Conservation (phyloP, 2,329 filamentous ascomycete genomes). For the Scleromitrula shiraiana region DNA sequence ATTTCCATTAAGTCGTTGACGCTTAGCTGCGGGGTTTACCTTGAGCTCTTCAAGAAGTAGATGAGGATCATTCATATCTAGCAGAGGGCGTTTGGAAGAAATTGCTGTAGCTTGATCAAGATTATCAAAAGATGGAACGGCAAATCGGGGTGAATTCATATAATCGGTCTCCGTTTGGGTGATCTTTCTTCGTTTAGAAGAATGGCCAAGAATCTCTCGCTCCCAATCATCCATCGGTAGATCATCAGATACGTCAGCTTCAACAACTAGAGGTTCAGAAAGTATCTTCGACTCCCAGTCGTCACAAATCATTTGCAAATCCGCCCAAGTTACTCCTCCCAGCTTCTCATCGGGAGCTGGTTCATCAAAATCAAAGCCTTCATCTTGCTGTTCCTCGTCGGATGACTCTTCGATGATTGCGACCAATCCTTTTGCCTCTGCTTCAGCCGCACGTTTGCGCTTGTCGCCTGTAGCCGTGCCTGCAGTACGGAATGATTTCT, state of each 20-base stretch:
- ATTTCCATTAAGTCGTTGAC: slow-evolving; percentile 39
- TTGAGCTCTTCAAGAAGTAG: slow-evolving; percentile 76
- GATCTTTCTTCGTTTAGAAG: slow-evolving; percentile 60
- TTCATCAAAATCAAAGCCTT: slow-evolving; percentile 43
- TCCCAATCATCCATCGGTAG: slow-evolving; percentile 55
- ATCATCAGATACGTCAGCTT: slow-evolving; percentile 29
- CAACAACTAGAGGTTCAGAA: slow-evolving; percentile 19
- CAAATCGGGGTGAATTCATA: slow-evolving; percentile 49
- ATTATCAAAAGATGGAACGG: slow-evolving; percentile 69
- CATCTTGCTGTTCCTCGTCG: slow-evolving; percentile 36
- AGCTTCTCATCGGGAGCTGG: slow-evolving; percentile 53
- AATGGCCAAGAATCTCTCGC: slow-evolving; percentile 42
- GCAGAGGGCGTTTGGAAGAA: slow-evolving; percentile 67
- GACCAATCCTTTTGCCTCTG: slow-evolving; percentile 41
- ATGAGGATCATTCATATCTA: slow-evolving; percentile 84
- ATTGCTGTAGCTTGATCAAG: slow-evolving; percentile 66
- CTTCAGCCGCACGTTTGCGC: slow-evolving; percentile 48
- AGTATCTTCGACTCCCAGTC: slow-evolving; percentile 69
- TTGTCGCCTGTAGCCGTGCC: slow-evolving; percentile 47
- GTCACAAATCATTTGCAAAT: slow-evolving; percentile 77
- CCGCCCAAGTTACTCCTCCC: slow-evolving; percentile 67
- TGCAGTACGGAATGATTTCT: slow-evolving; percentile 74
- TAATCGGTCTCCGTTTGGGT: slow-evolving; percentile 44
- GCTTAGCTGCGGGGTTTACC: slow-evolving; percentile 53
- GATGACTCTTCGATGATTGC: slow-evolving; percentile 33